These are phyloP conservation scores for Coemansia reversa DNA, from an alignment of 192 early-diverging fungal species.

Conservation along the genomic window DNA sequence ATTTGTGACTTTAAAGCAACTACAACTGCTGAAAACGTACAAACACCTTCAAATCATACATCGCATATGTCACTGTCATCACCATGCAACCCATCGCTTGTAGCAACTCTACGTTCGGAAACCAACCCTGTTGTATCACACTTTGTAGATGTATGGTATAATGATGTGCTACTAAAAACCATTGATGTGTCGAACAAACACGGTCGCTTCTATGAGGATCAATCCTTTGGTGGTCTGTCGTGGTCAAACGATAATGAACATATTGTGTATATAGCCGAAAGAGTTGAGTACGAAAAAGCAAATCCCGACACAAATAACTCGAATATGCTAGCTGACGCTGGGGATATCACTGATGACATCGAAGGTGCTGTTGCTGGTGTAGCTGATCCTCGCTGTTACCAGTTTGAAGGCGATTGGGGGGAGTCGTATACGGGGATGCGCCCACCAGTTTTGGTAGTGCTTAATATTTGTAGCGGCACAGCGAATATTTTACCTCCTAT, in stretches of 20 bases:
- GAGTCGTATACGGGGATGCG: constrained; percentile 67
- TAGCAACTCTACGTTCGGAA: constrained; percentile 44
- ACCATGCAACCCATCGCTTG: constrained; percentile 35
- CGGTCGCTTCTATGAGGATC: constrained; percentile 70
- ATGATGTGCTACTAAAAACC: constrained; percentile 54
- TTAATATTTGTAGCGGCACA: constrained; percentile 49
- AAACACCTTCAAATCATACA: too few species aligned
- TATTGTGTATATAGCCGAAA: constrained; percentile 72
- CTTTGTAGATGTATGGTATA: constrained; percentile 64
- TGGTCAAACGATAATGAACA: constrained; percentile 61
- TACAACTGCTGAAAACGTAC: too few species aligned
- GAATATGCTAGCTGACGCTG: background rate
- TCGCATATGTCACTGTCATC: constrained; percentile 25
- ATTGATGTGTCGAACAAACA: constrained; percentile 67
- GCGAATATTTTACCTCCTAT: constrained; percentile 24
- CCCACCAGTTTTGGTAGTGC: constrained; percentile 56
- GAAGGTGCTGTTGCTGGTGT: constrained; percentile 35
- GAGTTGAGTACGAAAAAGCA: constrained; percentile 46
- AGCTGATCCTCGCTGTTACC: constrained; percentile 49
- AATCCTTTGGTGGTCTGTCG: constrained; percentile 63
- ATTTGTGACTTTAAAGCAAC: too few species aligned
- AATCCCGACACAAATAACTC: background rate
- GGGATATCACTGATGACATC: constrained; percentile 42
- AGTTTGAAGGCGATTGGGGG: constrained; percentile 66
- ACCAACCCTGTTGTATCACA: constrained; percentile 16